Percentiles rank a stretch among this genome's conserved stretches.
Conservation (phyloP, 2,329 filamentous ascomycete genomes). For the Cordyceps tenuipes region DNA sequence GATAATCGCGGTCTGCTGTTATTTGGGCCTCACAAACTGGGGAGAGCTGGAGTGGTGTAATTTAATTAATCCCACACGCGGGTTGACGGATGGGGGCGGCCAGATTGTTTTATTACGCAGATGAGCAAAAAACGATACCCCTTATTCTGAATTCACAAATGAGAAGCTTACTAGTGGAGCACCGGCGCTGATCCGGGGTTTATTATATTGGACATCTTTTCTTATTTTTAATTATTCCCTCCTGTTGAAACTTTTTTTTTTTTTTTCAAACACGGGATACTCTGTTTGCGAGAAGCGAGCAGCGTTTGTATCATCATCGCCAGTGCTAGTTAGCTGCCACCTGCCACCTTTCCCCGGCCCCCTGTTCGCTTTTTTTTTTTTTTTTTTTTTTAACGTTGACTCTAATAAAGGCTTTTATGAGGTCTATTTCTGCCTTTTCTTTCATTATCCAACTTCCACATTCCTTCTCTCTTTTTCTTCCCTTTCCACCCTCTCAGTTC, state of each 20-base stretch:
- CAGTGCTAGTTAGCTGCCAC: background rate
- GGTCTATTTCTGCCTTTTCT: background rate
- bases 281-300: background rate
- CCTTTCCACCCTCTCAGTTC: background rate
- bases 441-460: background rate
- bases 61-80: background rate
- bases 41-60: background rate
- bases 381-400: background rate
- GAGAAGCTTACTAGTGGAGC: background rate
- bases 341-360: background rate
- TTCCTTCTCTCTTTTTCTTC: background rate
- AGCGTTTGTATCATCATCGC: background rate
- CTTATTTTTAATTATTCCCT: background rate
- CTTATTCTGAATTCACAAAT: background rate
- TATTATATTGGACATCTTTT: background rate
- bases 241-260: background rate
- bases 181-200: background rate
- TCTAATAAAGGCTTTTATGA: background rate
- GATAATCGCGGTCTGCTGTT: no score
- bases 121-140: background rate
- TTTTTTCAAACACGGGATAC: background rate
- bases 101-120: background rate
- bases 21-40: no score
- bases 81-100: background rate
- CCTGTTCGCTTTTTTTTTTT: background rate